phyloP scores from a whole-genome alignment of 306 rosid genomes.

The Corylus americana region DNA sequence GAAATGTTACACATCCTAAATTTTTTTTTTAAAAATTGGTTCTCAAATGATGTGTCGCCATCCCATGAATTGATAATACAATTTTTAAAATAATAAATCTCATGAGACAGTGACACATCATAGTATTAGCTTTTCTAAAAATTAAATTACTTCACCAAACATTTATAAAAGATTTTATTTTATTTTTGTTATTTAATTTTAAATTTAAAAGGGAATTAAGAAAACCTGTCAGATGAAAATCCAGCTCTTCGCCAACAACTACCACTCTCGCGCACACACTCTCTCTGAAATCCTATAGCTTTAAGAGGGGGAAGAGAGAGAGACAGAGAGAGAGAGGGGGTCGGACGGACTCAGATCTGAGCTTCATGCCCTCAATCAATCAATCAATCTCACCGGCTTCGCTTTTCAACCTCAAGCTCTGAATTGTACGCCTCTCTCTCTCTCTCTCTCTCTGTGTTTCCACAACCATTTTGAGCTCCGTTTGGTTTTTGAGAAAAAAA shows the following conservation, averaged over 20 bases:
- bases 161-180: background rate
- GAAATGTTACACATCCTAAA: no score
- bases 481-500: conserved; percentile 30
- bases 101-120: no score
- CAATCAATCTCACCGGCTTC: conserved; percentile 2
- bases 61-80: no score
- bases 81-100: no score
- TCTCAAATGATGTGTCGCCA: no score
- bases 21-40: no score
- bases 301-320: background rate
- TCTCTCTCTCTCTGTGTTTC: conserved; percentile 14
- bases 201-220: background rate
- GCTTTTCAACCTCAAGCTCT: background rate
- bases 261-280: conserved; percentile 24
- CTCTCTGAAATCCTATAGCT: background rate
- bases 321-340: background rate
- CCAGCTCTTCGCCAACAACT: conserved; percentile 12
- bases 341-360: conserved; percentile 39
- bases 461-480: background rate
- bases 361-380: conserved; percentile 25
- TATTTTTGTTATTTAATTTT: background rate
- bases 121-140: no score
- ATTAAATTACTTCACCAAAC: no score
- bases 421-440: conserved; percentile 28
- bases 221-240: background rate